Evolutionary conservation across 2,329 filamentous ascomycete species (phyloP), one percentile per base, ranked within the genome.

Genomic region (Colletotrichum theobromicola): DNA sequence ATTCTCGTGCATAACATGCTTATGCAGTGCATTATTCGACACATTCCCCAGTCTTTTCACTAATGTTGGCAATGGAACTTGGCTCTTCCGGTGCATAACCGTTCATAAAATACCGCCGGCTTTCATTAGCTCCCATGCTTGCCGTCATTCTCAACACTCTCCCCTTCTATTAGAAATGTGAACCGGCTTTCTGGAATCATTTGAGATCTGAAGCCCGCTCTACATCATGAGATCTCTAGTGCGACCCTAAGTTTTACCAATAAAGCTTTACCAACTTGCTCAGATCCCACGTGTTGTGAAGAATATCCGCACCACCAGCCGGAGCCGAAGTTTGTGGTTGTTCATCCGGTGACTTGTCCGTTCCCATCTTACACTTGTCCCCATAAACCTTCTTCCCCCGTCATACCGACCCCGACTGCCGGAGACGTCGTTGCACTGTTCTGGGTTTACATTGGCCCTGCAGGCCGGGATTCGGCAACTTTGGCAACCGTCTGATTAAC

Each of bases 41-140:
- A 21, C 5, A 21, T 24, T n/a, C n/a, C 1, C 57, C 26, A 32
- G 28, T 60, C 15, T 60, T 32, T 12, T 30, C 57, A 60, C 10
- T 24, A 46, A 60, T 60, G 18, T 60, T n/a, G 15, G 18, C 28
- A 16, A 28, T 32, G 57, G 57, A 60, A 60, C 16, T 60, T 32
- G 32, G n/a, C 30, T 21, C 26, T 60, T 60, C 57, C 57, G 57
- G 16, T 60, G 28, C 57, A 60, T 60, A 34, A 60, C 28, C 9
- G 7, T 60, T 60, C 57, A 60, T n/a, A 60, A 60, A 32, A 21
- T n/a, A n/a, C 28, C 28, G 57, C 57, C 55, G 55, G 15, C 57
- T 12, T 60, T n/a, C 28, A 60, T 60, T 60, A n/a, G 57, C 57
- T 60, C 26, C 28, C 30, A 34, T n/a, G 18, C 26, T 26, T 28